A percentile compares a stretch with the other conserved stretches of the same genome.
Conservation (phyloP, 768 basidiomycete genomes). For the Aureoboletus auriporus region DNA sequence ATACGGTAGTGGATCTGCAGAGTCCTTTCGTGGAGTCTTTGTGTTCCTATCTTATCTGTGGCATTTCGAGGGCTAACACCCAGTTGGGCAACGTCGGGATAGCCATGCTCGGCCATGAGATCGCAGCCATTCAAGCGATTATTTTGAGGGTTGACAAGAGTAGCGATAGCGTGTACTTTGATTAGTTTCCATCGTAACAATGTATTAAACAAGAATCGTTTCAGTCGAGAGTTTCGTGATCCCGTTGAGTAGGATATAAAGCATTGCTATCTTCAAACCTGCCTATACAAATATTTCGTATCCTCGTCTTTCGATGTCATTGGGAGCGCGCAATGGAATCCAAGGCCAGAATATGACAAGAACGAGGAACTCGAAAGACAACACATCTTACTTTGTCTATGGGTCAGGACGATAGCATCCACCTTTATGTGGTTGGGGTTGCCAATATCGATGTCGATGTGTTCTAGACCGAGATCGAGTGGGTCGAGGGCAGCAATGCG, state of each 20-base stretch:
- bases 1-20: neutral
- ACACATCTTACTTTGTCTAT: slow-evolving; percentile 82
- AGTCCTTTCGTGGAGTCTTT: slow-evolving; percentile 4
- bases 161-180: slow-evolving; percentile 77
- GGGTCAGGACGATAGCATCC: slow-evolving; percentile 60
- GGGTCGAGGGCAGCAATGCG: slow-evolving; percentile 89
- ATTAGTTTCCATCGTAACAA: slow-evolving; percentile 32
- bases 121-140: slow-evolving; percentile 80
- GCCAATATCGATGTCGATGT: slow-evolving; percentile 83
- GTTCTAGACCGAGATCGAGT: slow-evolving; percentile 82
- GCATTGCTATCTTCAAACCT: slow-evolving; percentile 94
- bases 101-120: slow-evolving; percentile 87
- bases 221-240: too few relatives aligned
- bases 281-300: slow-evolving; percentile 85
- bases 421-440: slow-evolving; percentile 43
- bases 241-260: slow-evolving; percentile 36
- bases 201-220: too few relatives aligned
- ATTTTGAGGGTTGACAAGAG: slow-evolving; percentile 80
- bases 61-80: slow-evolving; percentile 46
- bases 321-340: too few relatives aligned
- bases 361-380: too few relatives aligned
- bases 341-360: too few relatives aligned
- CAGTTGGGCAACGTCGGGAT: slow-evolving; percentile 80
- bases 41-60: slow-evolving; percentile 14
- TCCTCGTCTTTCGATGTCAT: too few relatives aligned